Percentiles rank a stretch among this genome's conserved stretches.
phyloP scores from a whole-genome alignment of 768 basidiomycete species.

The Tulasnella sp. region DNA sequence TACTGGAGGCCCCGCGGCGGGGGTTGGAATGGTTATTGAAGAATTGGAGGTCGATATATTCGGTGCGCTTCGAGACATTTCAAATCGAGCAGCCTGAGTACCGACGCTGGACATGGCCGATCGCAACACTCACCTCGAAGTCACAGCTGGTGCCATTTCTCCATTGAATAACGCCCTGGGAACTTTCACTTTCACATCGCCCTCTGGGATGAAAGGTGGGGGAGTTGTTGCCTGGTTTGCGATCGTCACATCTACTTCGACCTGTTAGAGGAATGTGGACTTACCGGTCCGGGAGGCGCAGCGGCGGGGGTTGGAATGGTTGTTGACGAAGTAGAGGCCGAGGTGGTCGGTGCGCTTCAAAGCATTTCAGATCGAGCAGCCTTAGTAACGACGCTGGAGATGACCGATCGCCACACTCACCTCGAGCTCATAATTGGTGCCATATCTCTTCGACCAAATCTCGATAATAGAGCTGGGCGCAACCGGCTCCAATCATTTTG shows the following conservation, averaged over 20 bases:
- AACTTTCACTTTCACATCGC: no score
- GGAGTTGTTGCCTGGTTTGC: background rate
- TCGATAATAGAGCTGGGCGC: background rate
- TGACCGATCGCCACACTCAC: background rate
- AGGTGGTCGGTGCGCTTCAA: background rate
- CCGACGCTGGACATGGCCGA: no score
- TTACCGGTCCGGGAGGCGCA: background rate
- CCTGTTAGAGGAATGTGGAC: background rate
- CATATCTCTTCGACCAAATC: background rate
- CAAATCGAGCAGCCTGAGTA: no score
- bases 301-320: background rate
- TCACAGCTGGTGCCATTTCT: no score
- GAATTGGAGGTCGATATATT: no score
- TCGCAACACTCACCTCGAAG: no score
- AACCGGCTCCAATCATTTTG: conserved; percentile 6
- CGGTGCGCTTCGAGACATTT: no score
- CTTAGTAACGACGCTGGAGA: background rate
- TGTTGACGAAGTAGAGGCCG: background rate
- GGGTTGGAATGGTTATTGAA: no score
- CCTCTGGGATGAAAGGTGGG: no score
- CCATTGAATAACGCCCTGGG: no score
- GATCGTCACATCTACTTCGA: background rate
- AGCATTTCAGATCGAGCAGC: background rate
- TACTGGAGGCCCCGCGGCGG: no score
- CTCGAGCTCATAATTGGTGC: background rate